Base-by-base conservation (phyloP, 202 grass and related monocot genomes). In the Brachypodium distachyon region DNA sequence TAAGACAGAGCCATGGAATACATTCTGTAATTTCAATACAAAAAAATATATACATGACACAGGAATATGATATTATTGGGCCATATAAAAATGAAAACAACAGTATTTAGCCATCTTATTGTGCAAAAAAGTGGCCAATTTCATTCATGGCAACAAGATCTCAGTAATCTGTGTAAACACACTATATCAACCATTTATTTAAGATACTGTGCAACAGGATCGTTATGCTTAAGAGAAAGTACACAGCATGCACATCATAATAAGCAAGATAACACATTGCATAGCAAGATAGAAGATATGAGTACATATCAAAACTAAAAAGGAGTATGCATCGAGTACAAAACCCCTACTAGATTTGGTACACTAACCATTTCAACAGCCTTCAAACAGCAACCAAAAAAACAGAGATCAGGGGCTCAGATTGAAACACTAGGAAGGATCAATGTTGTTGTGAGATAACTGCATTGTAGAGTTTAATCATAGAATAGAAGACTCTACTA, bases 1-100 rank as follows among this genome's bases (percentile, higher is more conserved):
- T 34, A 67, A 44, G 9, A 65, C 39, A 38, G 52, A 79, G 68
- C 12, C 39, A 61, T 73, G 73, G 49, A 58, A 77, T 57, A 25
- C 12, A 49, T 43, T 32, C 29, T 42, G n/a, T 60, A 32, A 28
- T 31, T n/a, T n/a, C n/a, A n/a, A n/a, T n/a, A n/a, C n/a, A 72
- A 9, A 54, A 19, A 53, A 27, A 27, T 21, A 48, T 54, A 5
- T 43, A 18, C 29, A 75, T 51, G 58, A 31, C 16, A 68, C 10
- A 26, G 60, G 40, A 67, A 7, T 29, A 41, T 67, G 52, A 2
- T 32, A 31, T 13, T 80, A 14, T 0, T 70, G 54, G 23, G 13
- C 61, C 60, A 59, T 55, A 86, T 61, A 36, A 44, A n/a, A 33
- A 33, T 17, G 33, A 38, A 4, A 47, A 7, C 6, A 76, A 51